Base-by-base conservation (phyloP, 1,284 basidiomycete genomes). In the Chalciporus sp. region DNA sequence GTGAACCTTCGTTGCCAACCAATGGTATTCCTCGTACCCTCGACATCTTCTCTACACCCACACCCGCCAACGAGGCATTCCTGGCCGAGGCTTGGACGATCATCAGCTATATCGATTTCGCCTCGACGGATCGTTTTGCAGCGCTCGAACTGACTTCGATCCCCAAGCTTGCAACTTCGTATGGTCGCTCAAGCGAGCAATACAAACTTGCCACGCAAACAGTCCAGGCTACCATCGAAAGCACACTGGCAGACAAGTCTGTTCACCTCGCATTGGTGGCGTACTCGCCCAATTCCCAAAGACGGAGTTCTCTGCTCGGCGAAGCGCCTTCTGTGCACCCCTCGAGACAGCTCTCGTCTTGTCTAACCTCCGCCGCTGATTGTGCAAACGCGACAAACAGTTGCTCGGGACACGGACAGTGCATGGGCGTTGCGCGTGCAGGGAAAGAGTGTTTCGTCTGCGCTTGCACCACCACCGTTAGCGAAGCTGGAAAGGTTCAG, bases 391-490 rank as follows among this genome's bases (percentile, higher is more conserved):
- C 74, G 41, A 93, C 90, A 5, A 76, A 74, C 46, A 65, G 74
- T 17, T 93, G 91, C 68, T 88, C 85, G 10, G 86, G 87, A 4
- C 79, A 83, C 45, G 91, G 91, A 0, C 63, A 80, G 56, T 93
- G 91, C 61, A 75, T 81, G 14, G 69, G 76, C 49, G 81, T 80
- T 27, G 79, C 72, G 44, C 86, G 83, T 58, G 79, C 82, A 7
- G 88, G 85, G 16, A 77, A 78, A 54, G 83, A 81, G 6, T 93
- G 90, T 68, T 92, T 82, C 63, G 80, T 88, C 2, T 93, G 91
- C 65, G 74, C 79, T 9, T 93, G 91, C 63, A 68, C 73, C 3
- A 71, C 74, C 10, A 88, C 86, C 26, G 74, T 71, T 53, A 73
- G 74, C 49, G 66, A 66, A 27, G 68, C 79, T 49, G 78, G 83